phyloP scores from a whole-genome alignment of 176 grass and related monocot genomes.

The Cocos nucifera region DNA sequence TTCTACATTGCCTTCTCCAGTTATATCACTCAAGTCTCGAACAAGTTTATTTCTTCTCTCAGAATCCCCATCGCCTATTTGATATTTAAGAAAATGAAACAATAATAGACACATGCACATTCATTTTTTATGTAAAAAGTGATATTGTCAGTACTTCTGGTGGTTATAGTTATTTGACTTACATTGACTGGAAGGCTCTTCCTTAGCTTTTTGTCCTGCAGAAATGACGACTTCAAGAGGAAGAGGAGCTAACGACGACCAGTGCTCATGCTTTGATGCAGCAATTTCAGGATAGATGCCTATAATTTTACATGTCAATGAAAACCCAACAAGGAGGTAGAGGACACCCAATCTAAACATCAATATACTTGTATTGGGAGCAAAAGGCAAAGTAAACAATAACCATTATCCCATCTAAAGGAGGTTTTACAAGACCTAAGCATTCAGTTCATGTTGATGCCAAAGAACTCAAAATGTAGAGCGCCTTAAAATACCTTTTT shows the following conservation, averaged over 20 bases:
- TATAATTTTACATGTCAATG: conserved; percentile 26
- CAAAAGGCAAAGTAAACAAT: too few species aligned
- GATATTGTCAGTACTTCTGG: neutral
- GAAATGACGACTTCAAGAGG: conserved; percentile 78
- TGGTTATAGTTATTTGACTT: conserved; percentile 14
- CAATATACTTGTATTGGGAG: too few species aligned
- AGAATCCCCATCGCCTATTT: conserved; percentile 35
- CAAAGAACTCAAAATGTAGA: too few species aligned
- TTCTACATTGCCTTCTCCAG: conserved; percentile 87
- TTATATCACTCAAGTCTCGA: conserved; percentile 48
- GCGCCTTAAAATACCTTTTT: too few species aligned
- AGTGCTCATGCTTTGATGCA: conserved; percentile 71
- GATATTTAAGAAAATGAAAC: neutral
- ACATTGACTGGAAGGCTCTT: conserved; percentile 35
- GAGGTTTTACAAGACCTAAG: too few species aligned
- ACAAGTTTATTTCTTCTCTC: conserved; percentile 42
- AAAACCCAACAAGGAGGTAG: neutral
- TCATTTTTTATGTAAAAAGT: neutral
- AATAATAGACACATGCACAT: conserved; percentile 4
- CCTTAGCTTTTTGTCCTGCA: conserved; percentile 79
- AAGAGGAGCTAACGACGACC: conserved; percentile 94
- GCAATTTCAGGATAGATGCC: conserved; percentile 88
- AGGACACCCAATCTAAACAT: too few species aligned
- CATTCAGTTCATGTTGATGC: too few species aligned
- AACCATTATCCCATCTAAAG: too few species aligned